Evolutionary conservation across 73 alveolate species (phyloP), one percentile per base, ranked within the genome.

Genomic region (Paramecium primaurelia): DNA sequence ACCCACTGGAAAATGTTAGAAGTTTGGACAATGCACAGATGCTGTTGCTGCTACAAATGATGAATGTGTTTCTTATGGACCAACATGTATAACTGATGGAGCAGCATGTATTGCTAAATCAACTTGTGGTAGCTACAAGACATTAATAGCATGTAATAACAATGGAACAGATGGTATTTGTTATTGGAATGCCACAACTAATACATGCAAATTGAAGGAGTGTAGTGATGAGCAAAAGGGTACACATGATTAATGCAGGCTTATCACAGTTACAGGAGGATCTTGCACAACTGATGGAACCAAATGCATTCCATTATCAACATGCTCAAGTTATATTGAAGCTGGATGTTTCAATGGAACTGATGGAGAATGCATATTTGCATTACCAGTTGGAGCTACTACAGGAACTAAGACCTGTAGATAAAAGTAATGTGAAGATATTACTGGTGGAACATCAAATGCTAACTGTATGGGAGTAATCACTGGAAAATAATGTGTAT

Each of bases 271-370:
- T 2, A 30, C 40, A 0, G 36, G 36, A 26, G 45, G 77, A 18
- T 18, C 77, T 9, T 71, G 86, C 86, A 71, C 86, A 71, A 71
- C 90, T 0, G 47, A 77, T 77, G 90, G 90, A 12, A 77, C 90
- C 18, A 38, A 34, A 8, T 77, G 90, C 12, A 77, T 77, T n/a
- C 71, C 90, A 28, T 3, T 18, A 9, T 1, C 44, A 8, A 3
- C 45, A 5, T 77, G 90, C 71, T 77, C 90, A 20, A 34, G 71
- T 42, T 77, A 77, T 77, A 25, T 22, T 9, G 73, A 77, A 77
- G 90, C 90, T 45, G 64, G 90, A 8, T 38, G 73, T 18, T 64
- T 38, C 28, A 18, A 38, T 0, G 90, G 90, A 77, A 77, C 90
- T 2, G 73, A 77, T 40, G 90, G 90, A 22, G 18, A 1, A 5